phyloP scores from a whole-genome alignment of 2,329 filamentous ascomycete species.

The Tolypocladium tropicale region DNA sequence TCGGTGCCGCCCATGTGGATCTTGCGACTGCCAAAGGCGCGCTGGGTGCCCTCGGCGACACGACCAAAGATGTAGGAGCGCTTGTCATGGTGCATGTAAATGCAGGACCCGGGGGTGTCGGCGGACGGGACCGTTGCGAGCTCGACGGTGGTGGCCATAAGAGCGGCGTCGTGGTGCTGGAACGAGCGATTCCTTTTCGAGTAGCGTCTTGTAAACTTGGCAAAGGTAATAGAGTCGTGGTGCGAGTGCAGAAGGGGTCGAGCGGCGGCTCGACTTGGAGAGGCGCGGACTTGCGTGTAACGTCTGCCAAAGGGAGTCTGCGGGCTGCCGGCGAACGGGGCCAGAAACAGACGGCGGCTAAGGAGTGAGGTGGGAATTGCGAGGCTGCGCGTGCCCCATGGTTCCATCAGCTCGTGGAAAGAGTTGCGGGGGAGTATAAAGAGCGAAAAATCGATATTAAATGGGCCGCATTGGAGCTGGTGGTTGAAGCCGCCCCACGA shows the following conservation, averaged over 20 bases:
- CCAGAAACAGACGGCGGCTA: slow-evolving; percentile 1
- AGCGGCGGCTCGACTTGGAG: background rate
- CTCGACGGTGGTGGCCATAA: slow-evolving; percentile 67
- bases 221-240: background rate
- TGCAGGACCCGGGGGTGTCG: slow-evolving; percentile 71
- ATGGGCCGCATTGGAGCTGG: background rate
- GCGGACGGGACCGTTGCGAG: slow-evolving; percentile 74
- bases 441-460: background rate
- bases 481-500: slow-evolving; percentile 4
- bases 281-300: background rate
- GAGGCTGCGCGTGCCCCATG: slow-evolving; percentile 15
- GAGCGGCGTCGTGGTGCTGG: slow-evolving; percentile 4
- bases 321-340: background rate
- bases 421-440: background rate
- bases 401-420: slow-evolving; percentile 14
- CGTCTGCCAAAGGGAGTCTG: background rate
- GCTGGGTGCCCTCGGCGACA: slow-evolving; percentile 74
- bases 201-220: background rate
- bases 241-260: background rate
- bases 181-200: background rate
- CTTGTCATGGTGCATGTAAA: slow-evolving; percentile 71
- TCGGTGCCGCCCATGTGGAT: slow-evolving; percentile 53
- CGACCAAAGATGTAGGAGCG: slow-evolving; percentile 81
- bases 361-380: slow-evolving; percentile 1
- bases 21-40: slow-evolving; percentile 60